These are phyloP conservation scores for Allium sativum DNA, from an alignment of 106 monocot species.

Conservation along the genomic window DNA sequence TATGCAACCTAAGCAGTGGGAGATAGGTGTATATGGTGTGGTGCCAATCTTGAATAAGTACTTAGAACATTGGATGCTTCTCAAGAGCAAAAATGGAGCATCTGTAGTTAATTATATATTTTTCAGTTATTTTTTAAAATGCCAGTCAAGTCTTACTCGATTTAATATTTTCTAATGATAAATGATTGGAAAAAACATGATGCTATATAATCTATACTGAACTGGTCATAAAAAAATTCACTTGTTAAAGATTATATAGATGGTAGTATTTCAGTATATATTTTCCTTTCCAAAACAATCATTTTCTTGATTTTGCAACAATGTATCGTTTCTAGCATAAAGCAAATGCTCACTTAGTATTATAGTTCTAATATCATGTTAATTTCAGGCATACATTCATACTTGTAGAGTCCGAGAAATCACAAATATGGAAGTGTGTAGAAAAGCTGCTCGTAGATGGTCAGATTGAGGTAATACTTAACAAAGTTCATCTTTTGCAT, in stretches of 20 bases:
- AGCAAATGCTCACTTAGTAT: not conserved
- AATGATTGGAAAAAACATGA: too few species aligned
- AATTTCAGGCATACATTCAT: constrained; percentile 75
- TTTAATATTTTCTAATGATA: too few species aligned
- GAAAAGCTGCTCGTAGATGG: constrained; percentile 82
- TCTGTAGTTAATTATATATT: too few species aligned
- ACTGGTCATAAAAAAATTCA: not conserved
- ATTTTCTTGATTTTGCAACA: not conserved
- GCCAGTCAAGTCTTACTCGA: too few species aligned
- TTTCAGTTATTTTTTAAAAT: too few species aligned
- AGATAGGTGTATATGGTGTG: too few species aligned
- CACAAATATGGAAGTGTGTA: constrained; percentile 66
- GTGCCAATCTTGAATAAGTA: too few species aligned
- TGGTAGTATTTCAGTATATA: not conserved
- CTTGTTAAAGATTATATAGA: not conserved
- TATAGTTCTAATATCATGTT: constrained; percentile 4
- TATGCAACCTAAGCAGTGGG: too few species aligned
- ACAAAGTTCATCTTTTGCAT: not conserved
- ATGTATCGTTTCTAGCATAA: too few species aligned
- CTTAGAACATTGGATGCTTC: too few species aligned
- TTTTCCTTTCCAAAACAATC: not conserved
- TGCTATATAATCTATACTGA: not conserved
- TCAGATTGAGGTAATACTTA: constrained; percentile 73
- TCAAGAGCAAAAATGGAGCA: too few species aligned
- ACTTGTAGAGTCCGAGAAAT: constrained; percentile 59